A percentile compares a stretch with the other conserved stretches of the same genome.
These are phyloP conservation scores for Ustilago crameri DNA, from an alignment of 1,284 basidiomycete genomes.

Conservation along the genomic window DNA sequence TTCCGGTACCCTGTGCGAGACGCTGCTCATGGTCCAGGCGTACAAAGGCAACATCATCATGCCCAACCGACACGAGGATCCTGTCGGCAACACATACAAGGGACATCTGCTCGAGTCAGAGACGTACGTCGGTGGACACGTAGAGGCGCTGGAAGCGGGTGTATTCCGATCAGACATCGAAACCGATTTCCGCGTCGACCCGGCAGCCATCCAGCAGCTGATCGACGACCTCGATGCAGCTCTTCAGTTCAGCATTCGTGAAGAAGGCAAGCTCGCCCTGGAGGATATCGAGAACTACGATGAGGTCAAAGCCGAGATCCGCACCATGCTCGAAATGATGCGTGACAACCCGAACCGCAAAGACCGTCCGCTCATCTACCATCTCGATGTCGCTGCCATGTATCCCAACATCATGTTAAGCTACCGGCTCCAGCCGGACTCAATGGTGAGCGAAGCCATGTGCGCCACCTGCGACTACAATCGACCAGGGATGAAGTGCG, in stretches of 20 bases:
- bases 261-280: slow-evolving; percentile 84
- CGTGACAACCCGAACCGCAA: slow-evolving; percentile 88
- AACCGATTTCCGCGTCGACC: slow-evolving; percentile 94
- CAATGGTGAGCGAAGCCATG: slow-evolving; percentile 93
- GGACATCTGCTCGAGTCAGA: slow-evolving; percentile 96
- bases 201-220: slow-evolving; percentile 86
- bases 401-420: slow-evolving; percentile 99
- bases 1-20: slow-evolving; percentile 95
- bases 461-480: slow-evolving; percentile 99
- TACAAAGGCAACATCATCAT: slow-evolving; percentile 91
- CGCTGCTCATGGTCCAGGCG: slow-evolving; percentile 98
- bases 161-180: slow-evolving; percentile 97
- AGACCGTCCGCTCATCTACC: slow-evolving; percentile 96
- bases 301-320: slow-evolving; percentile 85
- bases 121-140: slow-evolving; percentile 98
- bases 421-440: slow-evolving; percentile 97
- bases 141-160: slow-evolving; percentile 97
- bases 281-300: slow-evolving; percentile 95
- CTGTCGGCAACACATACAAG: slow-evolving; percentile 90
- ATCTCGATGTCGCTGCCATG: slow-evolving; percentile 99
- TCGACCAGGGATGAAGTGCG: slow-evolving; percentile 92
- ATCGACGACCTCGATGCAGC: slow-evolving; percentile 94
- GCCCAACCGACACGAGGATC: slow-evolving; percentile 96
- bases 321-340: slow-evolving; percentile 82
- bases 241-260: slow-evolving; percentile 85